phyloP scores from a whole-genome alignment of 495 filamentous ascomycete species.

The Penicillium diatomitis region DNA sequence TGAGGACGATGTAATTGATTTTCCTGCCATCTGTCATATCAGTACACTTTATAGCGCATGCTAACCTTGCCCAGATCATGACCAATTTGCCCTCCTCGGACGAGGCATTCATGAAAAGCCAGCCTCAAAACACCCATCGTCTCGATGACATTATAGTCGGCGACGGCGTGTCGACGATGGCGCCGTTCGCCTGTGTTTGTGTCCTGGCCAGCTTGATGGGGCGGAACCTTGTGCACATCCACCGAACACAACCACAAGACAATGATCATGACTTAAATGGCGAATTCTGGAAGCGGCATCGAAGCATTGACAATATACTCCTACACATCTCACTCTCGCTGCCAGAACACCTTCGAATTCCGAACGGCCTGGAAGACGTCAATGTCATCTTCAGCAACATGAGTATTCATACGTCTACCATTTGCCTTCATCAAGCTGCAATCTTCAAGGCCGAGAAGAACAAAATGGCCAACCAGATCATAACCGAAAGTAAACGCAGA shows the following conservation, averaged over 20 bases:
- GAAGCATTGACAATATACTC: constrained; percentile 81
- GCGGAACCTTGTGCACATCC: constrained; percentile 87
- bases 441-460: constrained; percentile 97
- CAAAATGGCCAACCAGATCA: constrained; percentile 63
- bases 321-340: constrained; percentile 77
- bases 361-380: constrained; percentile 61
- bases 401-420: constrained; percentile 92
- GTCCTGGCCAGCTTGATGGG: constrained; percentile 86
- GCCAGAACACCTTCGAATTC: constrained; percentile 75
- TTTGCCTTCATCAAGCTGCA: constrained; percentile 94
- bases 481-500: constrained; percentile 80
- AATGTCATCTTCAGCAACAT: constrained; percentile 96
- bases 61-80: constrained; percentile 44
- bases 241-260: constrained; percentile 78
- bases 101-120: constrained; percentile 77
- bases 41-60: too few species aligned
- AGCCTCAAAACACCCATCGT: constrained; percentile 56
- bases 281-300: constrained; percentile 92
- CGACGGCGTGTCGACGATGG: constrained; percentile 58
- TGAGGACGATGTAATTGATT: constrained; percentile 66
- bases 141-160: constrained; percentile 66
- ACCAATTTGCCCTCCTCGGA: constrained; percentile 80
- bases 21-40: background rate
- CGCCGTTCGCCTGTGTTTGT: constrained; percentile 72
- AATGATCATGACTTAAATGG: constrained; percentile 84